A percentile compares a stretch with the other conserved stretches of the same genome.
These are phyloP conservation scores for Globisporangium yorkense DNA, from an alignment of 352 stramenopile genomes.

Conservation along the genomic window DNA sequence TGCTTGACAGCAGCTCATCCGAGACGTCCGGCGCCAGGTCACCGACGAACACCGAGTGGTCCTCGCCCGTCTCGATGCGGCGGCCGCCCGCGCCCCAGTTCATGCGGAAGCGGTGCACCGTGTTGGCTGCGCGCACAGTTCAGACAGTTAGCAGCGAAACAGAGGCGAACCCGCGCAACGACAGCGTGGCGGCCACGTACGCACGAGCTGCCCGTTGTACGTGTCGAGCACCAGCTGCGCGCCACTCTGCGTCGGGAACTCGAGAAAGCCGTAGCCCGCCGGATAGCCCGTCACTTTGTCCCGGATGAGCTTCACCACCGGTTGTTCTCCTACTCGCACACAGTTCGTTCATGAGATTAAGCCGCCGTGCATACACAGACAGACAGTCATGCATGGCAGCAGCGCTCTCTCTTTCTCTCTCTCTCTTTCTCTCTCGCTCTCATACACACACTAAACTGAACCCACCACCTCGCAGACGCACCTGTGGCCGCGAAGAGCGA, in stretches of 20 bases:
- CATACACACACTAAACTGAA: no score
- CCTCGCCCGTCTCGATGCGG: slow-evolving; percentile 74
- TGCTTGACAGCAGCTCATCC: slow-evolving; percentile 81
- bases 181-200: slow-evolving; percentile 23
- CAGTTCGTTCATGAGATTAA: no score
- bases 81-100: slow-evolving; percentile 89
- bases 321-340: slow-evolving; percentile 53
- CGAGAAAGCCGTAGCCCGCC: slow-evolving; percentile 88
- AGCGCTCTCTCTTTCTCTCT: no score
- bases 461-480: slow-evolving; percentile 15
- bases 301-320: slow-evolving; percentile 87
- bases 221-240: slow-evolving; percentile 83
- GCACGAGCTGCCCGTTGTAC: slow-evolving; percentile 85
- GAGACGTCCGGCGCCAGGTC: slow-evolving; percentile 89
- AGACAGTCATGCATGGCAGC: not conserved
- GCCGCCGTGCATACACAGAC: no score
- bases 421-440: no score
- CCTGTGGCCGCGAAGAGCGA: slow-evolving; percentile 75
- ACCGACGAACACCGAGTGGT: slow-evolving; percentile 91
- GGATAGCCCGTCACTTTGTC: slow-evolving; percentile 87
- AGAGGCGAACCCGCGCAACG: not conserved
- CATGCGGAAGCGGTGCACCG: slow-evolving; percentile 86
- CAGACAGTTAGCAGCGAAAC: no score
- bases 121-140: slow-evolving; percentile 52
- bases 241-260: slow-evolving; percentile 80